Percentiles rank a stretch among this genome's conserved stretches.
These are phyloP conservation scores for Erysimum cheiranthoides DNA, from an alignment of 345 rosid genomes.

Conservation along the genomic window DNA sequence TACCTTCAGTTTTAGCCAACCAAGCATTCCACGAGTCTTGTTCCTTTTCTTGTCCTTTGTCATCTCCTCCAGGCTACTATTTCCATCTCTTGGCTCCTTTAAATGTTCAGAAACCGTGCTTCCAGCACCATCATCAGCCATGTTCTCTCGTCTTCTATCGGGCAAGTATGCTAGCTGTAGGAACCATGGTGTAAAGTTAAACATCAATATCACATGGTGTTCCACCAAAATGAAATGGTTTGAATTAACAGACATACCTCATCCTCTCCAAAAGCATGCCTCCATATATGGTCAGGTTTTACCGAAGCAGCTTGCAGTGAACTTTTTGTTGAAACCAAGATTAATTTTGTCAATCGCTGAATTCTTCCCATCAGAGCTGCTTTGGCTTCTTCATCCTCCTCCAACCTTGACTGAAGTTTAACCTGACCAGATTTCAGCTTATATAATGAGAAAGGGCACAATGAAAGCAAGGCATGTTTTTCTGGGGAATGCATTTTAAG, in stretches of 20 bases:
- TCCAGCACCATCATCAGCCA: conserved; percentile 63
- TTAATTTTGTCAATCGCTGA: conserved; percentile 93
- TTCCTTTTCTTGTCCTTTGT: conserved; percentile 71
- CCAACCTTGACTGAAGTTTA: conserved; percentile 94
- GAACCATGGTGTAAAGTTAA: conserved; percentile 31
- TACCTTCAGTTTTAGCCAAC: conserved; percentile 88
- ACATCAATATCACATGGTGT: conserved; percentile 33
- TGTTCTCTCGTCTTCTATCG: conserved; percentile 71
- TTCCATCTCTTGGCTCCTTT: conserved; percentile 60
- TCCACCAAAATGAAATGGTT: conserved; percentile 10
- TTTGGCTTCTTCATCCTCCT: conserved; percentile 99
- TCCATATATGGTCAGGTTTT: conserved; percentile 70
- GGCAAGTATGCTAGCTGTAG: conserved; percentile 56
- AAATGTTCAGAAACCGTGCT: conserved; percentile 68
- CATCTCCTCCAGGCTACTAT: conserved; percentile 65
- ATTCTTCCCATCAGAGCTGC: conserved; percentile 99
- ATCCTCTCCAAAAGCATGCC: conserved; percentile 77
- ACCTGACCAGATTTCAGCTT: conserved; percentile 94
- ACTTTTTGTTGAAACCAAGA: conserved; percentile 96
- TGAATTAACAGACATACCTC: conserved; percentile 57
- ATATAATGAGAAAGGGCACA: conserved; percentile 23
- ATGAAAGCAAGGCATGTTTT: conserved; percentile 9
- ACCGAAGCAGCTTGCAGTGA: conserved; percentile 71
- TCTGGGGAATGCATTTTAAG: conserved; percentile 23
- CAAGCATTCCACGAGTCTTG: conserved; percentile 82